phyloP scores from a whole-genome alignment of 169 alveolate species.

The Cystoisospora suis region DNA sequence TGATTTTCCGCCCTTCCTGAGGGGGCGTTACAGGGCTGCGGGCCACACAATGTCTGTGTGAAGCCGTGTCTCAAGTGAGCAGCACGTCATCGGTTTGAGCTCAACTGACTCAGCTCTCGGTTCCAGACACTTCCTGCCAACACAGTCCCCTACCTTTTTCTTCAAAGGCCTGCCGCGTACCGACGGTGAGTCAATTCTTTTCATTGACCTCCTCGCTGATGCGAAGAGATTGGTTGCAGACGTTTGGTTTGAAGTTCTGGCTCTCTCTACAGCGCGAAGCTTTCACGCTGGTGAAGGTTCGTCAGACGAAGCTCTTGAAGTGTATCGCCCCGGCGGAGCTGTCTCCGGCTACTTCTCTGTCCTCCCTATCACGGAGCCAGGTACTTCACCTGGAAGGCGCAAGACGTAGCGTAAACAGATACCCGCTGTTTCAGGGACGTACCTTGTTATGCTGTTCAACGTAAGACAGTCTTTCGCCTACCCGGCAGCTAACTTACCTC shows the following conservation, averaged over 20 bases:
- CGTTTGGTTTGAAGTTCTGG: slow-evolving; percentile 52
- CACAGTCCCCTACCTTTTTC: slow-evolving; percentile 35
- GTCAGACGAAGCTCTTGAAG: slow-evolving; percentile 9
- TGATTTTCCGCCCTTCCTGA: not conserved
- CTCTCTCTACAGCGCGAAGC: slow-evolving; percentile 3
- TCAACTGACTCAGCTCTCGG: not conserved
- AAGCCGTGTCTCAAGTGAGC: slow-evolving; percentile 47
- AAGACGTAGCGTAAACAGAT: not conserved
- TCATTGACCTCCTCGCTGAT: not conserved
- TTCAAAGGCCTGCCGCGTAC: slow-evolving; percentile 37
- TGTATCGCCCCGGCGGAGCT: not conserved
- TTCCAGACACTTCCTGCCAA: slow-evolving; percentile 37
- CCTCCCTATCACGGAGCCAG: not conserved
- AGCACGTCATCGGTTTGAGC: not conserved
- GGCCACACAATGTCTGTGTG: slow-evolving; percentile 34
- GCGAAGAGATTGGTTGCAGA: not conserved
- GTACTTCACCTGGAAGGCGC: not conserved
- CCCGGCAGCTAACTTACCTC: not conserved
- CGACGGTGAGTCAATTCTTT: not conserved
- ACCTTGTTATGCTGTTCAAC: slow-evolving; percentile 47
- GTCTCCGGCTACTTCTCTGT: slow-evolving; percentile 21
- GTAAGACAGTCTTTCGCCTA: not conserved
- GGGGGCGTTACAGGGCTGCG: slow-evolving; percentile 33
- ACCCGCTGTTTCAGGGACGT: slow-evolving; percentile 23
- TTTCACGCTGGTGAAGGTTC: slow-evolving; percentile 20